Percentiles rank a stretch among this genome's conserved stretches.
Conservation (phyloP, 257 asterid species). For the Solanum pimpinellifolium region DNA sequence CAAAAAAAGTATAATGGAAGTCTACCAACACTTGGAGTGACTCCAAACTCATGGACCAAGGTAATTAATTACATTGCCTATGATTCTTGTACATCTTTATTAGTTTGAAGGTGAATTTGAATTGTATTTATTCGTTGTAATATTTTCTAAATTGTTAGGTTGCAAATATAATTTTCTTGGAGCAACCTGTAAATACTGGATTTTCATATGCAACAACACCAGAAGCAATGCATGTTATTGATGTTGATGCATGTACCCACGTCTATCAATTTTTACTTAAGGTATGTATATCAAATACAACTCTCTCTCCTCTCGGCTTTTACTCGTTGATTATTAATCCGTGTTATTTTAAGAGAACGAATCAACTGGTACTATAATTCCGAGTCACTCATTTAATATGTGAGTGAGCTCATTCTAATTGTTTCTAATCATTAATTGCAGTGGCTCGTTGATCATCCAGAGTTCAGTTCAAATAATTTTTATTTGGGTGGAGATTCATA, state of each 20-base stretch:
- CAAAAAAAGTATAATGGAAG: slow-evolving; percentile 9
- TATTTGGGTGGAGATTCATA: slow-evolving; percentile 33
- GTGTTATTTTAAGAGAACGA: background rate
- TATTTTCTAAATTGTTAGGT: slow-evolving; percentile 5
- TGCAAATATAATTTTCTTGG: slow-evolving; percentile 25
- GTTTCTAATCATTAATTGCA: background rate
- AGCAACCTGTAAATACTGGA: slow-evolving; percentile 29
- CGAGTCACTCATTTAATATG: background rate
- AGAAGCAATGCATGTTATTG: slow-evolving; percentile 10
- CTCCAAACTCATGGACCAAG: slow-evolving; percentile 23
- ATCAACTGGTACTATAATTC: too few relatives aligned
- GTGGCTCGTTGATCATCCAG: slow-evolving; percentile 29
- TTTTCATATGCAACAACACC: slow-evolving; percentile 27
- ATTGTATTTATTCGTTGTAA: too few relatives aligned
- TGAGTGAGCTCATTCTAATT: background rate
- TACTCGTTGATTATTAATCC: background rate
- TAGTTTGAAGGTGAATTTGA: background rate
- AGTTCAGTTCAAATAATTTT: slow-evolving; percentile 18
- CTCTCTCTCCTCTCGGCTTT: background rate
- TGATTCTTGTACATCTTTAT: background rate
- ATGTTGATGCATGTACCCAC: slow-evolving; percentile 12
- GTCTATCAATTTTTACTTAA: slow-evolving; percentile 18
- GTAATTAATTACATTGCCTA: slow-evolving; percentile 2
- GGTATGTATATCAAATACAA: slow-evolving; percentile 12
- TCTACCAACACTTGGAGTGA: slow-evolving; percentile 18